A percentile compares a stretch with the other conserved stretches of the same genome.
phyloP scores from a whole-genome alignment of 768 basidiomycete genomes.

The Tubosaeta brunneosetosa region DNA sequence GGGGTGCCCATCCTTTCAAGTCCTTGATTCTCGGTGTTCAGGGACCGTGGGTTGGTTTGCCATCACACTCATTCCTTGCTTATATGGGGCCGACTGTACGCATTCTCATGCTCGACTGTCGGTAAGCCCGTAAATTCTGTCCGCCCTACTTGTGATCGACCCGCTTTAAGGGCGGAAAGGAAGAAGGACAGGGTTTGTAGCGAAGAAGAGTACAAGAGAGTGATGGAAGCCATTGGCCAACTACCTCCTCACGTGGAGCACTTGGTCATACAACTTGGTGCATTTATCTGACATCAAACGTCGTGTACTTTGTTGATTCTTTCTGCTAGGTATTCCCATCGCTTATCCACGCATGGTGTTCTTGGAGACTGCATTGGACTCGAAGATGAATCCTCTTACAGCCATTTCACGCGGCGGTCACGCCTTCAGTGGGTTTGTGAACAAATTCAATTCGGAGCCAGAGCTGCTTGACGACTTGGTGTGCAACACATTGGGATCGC shows the following conservation, averaged over 20 bases:
- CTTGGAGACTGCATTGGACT: constrained; percentile 71
- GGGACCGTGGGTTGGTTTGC: constrained; percentile 76
- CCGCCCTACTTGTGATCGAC: constrained; percentile 1
- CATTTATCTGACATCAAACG: neutral
- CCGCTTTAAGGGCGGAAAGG: constrained; percentile 66
- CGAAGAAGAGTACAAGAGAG: constrained; percentile 60
- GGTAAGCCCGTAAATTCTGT: constrained; percentile 40
- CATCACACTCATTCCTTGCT: constrained; percentile 77
- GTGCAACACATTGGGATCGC: constrained; percentile 14
- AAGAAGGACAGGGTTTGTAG: constrained; percentile 81
- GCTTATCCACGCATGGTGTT: constrained; percentile 95
- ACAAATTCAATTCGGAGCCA: constrained; percentile 88
- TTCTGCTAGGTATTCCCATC: constrained; percentile 59
- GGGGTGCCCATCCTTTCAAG: constrained; percentile 60
- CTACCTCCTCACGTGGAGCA: constrained; percentile 74
- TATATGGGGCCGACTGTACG: constrained; percentile 75
- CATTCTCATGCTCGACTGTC: constrained; percentile 77
- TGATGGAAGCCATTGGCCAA: constrained; percentile 57
- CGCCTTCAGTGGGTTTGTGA: constrained; percentile 75
- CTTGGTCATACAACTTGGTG: constrained; percentile 77
- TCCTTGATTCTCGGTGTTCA: constrained; percentile 68
- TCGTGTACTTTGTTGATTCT: neutral
- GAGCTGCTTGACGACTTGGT: constrained; percentile 93
- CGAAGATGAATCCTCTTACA: constrained; percentile 80
- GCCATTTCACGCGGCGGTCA: constrained; percentile 65